Percentiles rank a stretch among this genome's conserved stretches.
Conservation (phyloP, 2,329 filamentous ascomycete species). For the Fonsecaea erecta region DNA sequence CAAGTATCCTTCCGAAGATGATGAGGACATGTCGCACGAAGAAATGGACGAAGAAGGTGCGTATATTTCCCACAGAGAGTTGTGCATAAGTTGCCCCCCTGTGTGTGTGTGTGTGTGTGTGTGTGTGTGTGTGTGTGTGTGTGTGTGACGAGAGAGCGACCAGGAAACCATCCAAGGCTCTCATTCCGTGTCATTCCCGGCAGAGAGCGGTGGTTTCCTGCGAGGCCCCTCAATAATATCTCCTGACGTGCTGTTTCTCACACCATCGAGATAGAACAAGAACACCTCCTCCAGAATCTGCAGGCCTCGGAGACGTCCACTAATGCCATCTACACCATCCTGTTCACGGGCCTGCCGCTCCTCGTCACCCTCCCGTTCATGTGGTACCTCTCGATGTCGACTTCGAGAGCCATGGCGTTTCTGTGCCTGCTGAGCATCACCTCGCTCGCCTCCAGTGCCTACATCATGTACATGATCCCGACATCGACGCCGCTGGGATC, state of each 20-base stretch:
- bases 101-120: no score
- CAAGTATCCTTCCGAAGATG: conserved; percentile 35
- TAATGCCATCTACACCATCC: conserved; percentile 33
- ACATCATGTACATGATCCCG: conserved; percentile 34
- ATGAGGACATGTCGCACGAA: conserved; percentile 28
- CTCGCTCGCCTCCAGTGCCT: conserved; percentile 32
- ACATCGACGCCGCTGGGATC: conserved; percentile 11
- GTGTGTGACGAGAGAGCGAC: no score
- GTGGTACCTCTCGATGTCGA: conserved; percentile 27
- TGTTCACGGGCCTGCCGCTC: conserved; percentile 35
- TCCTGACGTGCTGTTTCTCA: background rate
- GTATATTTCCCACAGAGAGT: background rate
- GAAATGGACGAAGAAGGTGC: conserved; percentile 38
- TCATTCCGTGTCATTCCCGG: background rate
- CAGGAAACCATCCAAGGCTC: background rate
- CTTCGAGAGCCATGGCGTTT: conserved; percentile 20
- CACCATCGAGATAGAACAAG: conserved; percentile 33
- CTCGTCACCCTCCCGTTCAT: conserved; percentile 32
- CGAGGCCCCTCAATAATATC: background rate
- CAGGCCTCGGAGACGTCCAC: conserved; percentile 25
- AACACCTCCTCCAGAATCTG: conserved; percentile 34
- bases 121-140: no score
- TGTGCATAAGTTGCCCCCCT: background rate
- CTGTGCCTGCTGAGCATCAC: conserved; percentile 36
- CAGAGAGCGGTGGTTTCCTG: background rate